Base-by-base conservation (phyloP, 1,284 basidiomycete genomes). In the Ceratorhiza oryzae-sativae region DNA sequence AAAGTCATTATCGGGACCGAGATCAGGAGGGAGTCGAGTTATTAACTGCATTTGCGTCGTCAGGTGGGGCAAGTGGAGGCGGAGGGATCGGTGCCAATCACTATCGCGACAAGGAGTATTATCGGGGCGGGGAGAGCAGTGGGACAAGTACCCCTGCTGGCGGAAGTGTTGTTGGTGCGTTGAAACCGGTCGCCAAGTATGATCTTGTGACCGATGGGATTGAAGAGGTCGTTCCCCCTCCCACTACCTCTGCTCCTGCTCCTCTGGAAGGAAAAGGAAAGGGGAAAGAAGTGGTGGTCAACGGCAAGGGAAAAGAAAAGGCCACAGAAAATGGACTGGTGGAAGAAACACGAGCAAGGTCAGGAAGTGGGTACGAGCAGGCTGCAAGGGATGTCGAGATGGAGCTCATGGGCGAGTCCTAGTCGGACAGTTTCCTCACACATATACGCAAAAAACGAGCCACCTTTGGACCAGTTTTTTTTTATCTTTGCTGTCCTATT, bases 371-470 rank as follows among this genome's bases (percentile, higher is more conserved):
- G 42, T 70, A 58, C 55, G 67, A 70, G 41, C 67, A 70, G 25
- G 67, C 67, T 13, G 67, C 67, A 6, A 42, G 42, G 25, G 67
- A 70, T 27, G 67, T 70, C 30, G 67, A 70, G 55, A 70, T 70
- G 67, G 67, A 70, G 53, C 41, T 70, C 25, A 70, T 70, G 67
- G 55, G 67, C 55, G 67, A 70, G 41, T 34, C 41, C 20, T 59
- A 42, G 27, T 6, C 49, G 9, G 42, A 10, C 42, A 45, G 13
- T 51, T 51, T 23, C 12, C 12, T n/a, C n/a, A n/a, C n/a, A n/a
- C n/a, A n/a, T n/a, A n/a, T n/a, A n/a, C n/a, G 49, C 49, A 4
- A 10, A 51, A 51, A 51, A 27, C 18, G 20, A 23, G 25, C 42
- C 13, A n/a, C n/a, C n/a, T n/a, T n/a, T n/a, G n/a, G n/a, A n/a